Conservation (phyloP, 2,329 filamentous ascomycete genomes). For the Arthrobotrys megalospora region DNA sequence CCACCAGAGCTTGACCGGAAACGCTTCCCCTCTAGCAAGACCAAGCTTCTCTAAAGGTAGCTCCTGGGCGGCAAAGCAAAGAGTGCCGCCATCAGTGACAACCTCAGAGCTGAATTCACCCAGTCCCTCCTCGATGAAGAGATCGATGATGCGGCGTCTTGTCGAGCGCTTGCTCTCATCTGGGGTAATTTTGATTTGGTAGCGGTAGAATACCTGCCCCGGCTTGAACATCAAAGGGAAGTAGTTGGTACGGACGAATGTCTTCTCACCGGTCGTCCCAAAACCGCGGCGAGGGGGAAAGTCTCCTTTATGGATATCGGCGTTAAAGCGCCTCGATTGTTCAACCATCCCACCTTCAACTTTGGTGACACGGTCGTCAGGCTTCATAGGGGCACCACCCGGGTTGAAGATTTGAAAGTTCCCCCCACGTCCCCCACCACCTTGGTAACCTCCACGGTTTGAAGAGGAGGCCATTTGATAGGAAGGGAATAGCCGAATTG, state of each 20-base stretch:
- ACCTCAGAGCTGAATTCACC: not conserved
- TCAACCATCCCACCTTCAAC: slow-evolving; percentile 26
- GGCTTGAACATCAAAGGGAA: slow-evolving; percentile 36
- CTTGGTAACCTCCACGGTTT: slow-evolving; percentile 7
- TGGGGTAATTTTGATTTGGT: slow-evolving; percentile 31
- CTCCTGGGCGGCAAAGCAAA: slow-evolving; percentile 22
- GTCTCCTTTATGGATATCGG: slow-evolving; percentile 7
- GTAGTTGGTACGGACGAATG: slow-evolving; percentile 38
- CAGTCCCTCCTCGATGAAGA: slow-evolving; percentile 36
- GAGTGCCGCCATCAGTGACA: slow-evolving; percentile 40
- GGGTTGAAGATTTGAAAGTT: slow-evolving; percentile 31
- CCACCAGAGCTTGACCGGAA: slow-evolving; percentile 44
- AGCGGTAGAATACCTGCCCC: slow-evolving; percentile 25
- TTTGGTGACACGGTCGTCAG: slow-evolving; percentile 4
- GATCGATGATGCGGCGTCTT: slow-evolving; percentile 34
- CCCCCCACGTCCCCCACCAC: not conserved
- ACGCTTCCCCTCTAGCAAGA: slow-evolving; percentile 1
- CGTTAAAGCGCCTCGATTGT: not conserved
- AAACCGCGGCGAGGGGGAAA: slow-evolving; percentile 49
- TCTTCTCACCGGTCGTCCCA: slow-evolving; percentile 32
- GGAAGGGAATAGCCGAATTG: not conserved
- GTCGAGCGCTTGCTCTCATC: slow-evolving; percentile 27
- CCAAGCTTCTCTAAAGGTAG: slow-evolving; percentile 27
- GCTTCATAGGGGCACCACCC: not conserved
- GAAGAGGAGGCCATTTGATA: slow-evolving; percentile 1